Conservation (phyloP, 1,284 basidiomycete genomes). For the Lentinula novae-zelandiae region DNA sequence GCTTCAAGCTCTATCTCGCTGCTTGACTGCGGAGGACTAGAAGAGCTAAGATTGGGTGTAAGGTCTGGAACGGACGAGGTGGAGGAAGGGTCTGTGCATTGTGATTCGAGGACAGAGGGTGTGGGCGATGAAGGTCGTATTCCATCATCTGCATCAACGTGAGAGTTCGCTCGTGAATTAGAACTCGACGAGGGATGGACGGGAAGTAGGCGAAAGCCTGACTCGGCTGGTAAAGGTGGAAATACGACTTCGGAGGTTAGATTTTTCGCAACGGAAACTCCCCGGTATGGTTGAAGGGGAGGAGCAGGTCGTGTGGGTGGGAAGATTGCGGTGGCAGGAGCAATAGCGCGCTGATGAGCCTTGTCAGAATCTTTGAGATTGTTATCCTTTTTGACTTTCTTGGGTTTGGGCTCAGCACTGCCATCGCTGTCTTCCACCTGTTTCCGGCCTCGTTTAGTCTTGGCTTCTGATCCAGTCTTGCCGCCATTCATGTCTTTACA, state of each 20-base stretch:
- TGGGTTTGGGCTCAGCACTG: slow-evolving; percentile 10
- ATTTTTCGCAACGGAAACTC: slow-evolving; percentile 39
- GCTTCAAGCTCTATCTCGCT: slow-evolving; percentile 33
- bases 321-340: slow-evolving; percentile 48
- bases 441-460: slow-evolving; percentile 30
- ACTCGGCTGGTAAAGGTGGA: slow-evolving; percentile 57
- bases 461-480: slow-evolving; percentile 28
- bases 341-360: slow-evolving; percentile 10
- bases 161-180: slow-evolving; percentile 17
- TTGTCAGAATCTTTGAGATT: slow-evolving; percentile 3
- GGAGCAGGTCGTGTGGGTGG: slow-evolving; percentile 50
- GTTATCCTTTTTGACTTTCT: slow-evolving; percentile 17
- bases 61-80: slow-evolving; percentile 50
- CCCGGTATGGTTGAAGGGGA: slow-evolving; percentile 69
- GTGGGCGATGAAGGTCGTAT: slow-evolving; percentile 26
- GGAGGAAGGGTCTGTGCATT: slow-evolving; percentile 22
- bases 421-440: slow-evolving; percentile 32
- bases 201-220: slow-evolving; percentile 34
- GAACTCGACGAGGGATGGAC: slow-evolving; percentile 9
- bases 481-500: slow-evolving; percentile 59
- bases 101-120: slow-evolving; percentile 20
- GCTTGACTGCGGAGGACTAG: slow-evolving; percentile 54
- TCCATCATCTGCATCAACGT: slow-evolving; percentile 18
- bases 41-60: slow-evolving; percentile 59
- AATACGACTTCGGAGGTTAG: slow-evolving; percentile 61